These are phyloP conservation scores for Pueraria montana DNA, from an alignment of 306 rosid genomes.

Conservation along the genomic window DNA sequence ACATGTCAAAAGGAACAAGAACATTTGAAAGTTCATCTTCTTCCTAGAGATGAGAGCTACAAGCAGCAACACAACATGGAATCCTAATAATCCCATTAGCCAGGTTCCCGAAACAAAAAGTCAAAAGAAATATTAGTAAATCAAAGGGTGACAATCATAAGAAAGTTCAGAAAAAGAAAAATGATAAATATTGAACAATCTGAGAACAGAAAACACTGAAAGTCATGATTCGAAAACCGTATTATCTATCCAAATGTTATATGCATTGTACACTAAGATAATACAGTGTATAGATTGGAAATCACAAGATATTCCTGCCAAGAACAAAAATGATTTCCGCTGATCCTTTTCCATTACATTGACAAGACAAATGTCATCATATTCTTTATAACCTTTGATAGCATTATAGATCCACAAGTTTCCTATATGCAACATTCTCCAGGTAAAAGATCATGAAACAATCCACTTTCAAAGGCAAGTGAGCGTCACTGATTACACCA, in stretches of 20 bases:
- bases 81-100: constrained; percentile 69
- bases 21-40: constrained; percentile 86
- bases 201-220: constrained; percentile 15
- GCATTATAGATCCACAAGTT: too few species aligned
- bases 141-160: not conserved
- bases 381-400: too few species aligned
- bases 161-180: constrained; percentile 13
- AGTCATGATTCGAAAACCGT: constrained; percentile 7
- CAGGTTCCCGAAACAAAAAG: constrained; percentile 80
- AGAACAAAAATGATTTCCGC: not conserved
- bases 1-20: constrained; percentile 80
- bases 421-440: too few species aligned
- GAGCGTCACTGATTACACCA: too few species aligned
- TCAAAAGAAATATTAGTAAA: constrained; percentile 25
- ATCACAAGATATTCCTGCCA: not conserved
- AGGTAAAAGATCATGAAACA: too few species aligned
- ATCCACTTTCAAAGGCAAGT: too few species aligned
- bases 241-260: not conserved
- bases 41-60: constrained; percentile 70
- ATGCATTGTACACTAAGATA: not conserved
- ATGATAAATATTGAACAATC: constrained; percentile 25
- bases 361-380: too few species aligned
- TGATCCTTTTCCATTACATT: too few species aligned
- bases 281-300: not conserved
- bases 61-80: constrained; percentile 67